Base-by-base conservation (phyloP, 345 rosid species). In the Camelina laxa region DNA sequence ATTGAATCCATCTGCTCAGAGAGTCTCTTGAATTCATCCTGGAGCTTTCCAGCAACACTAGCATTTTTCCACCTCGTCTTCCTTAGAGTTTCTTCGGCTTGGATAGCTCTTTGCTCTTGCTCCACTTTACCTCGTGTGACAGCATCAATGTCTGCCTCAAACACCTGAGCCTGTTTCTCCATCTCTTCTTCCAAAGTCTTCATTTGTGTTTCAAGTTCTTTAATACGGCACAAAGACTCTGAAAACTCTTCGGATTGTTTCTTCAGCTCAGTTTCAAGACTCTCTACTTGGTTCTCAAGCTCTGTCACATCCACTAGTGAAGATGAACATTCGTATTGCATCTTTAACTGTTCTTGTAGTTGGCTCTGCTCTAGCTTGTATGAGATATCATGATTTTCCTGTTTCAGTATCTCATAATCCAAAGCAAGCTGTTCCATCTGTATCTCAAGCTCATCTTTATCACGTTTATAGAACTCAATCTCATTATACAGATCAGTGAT, bases 391-490 rank as follows among this genome's bases (percentile, higher is more conserved):
- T 92, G 97, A 79, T 92, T 88, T 77, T 89, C 92, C 67, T 96
- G 98, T 79, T 91, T 92, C 70, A 91, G 27, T 78, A 92, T 96
- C 95, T 96, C 98, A 67, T 96, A 91, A 67, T 96, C 99, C 64
- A 96, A 85, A 47, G 94, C 99, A 57, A 96, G 87, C 80, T 92
- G 98, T 84, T 96, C 96, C 93, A 89, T 86, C 74, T 91, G 97
- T 78, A 84, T 85, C 91, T 92, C 95, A 44, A 91, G 81, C 75
- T 91, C 98, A 68, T 92, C 95, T 78, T 82, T 96, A 24, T 91
- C 96, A 63, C 93, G 82, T 77, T 82, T 86, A 67, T 81, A 89
- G 73, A 86, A 86, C 86, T 95, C 96, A 36, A 90, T 79, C 82
- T 92, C 98, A 39, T 84, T 86, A 61, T 74, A 65, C 4, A 95